Base-by-base conservation (phyloP, 805 yeast species). In the Lipomyces chichibuensis region DNA sequence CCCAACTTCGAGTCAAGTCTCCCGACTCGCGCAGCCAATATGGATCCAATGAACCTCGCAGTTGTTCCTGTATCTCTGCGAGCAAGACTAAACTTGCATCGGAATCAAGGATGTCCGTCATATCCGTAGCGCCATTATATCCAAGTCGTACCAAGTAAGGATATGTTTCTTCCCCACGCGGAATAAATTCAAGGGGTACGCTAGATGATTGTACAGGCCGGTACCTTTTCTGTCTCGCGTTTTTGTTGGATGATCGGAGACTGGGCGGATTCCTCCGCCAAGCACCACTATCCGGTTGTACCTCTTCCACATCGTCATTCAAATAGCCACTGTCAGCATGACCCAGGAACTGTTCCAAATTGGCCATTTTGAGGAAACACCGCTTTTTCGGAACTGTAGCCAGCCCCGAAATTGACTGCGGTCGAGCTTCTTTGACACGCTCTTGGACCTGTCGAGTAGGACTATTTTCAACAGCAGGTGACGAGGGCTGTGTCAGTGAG, bases 111-210 rank as follows among this genome's bases (percentile, higher is more conserved):
- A 25, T 14, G 4, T 33, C 43, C 29, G 37, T 23, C 59, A 23
- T 35, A 33, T 23, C 29, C 27, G 29, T 23, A 17, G 49, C 32
- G 14, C 46, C 49, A 27, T 35, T 23, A 33, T 27, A 20, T n/a
- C 32, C 29, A 20, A 57, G 27, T 8, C n/a, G 49, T 13, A 11
- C 11, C 23, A 27, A 14, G 33, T 39, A 58, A 32, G 39, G 17
- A 55, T 63, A 59, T 8, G 65, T 63, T 33, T 58, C 59, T 25
- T 59, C 49, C n/a, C 62, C 59, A 20, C 46, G 62, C 4, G 54
- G 54, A n/a, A 59, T 63, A n/a, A 8, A 37, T 14, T 63, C 62
- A 33, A 63, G 25, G 13, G 59, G 62, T 6, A 58, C 46, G 9
- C n/a, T 25, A 14, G 46, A 13, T 6, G 3, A n/a, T 8, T 43